Conservation (phyloP, 441 rosid species). For the Eugenia klotzschiana region DNA sequence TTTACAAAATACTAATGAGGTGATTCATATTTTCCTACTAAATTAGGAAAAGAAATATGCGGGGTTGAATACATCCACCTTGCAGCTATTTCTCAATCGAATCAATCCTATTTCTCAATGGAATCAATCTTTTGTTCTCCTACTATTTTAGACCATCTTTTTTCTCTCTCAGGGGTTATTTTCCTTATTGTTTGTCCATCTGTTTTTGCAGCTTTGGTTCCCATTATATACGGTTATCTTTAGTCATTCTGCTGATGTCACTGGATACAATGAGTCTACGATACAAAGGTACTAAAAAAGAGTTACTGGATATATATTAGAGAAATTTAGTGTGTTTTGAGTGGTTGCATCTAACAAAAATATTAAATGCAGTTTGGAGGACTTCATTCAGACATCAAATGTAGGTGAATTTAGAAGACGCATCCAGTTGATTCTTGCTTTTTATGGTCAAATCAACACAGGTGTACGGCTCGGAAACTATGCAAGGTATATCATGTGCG, state of each 20-base stretch:
- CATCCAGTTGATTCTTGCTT: constrained; percentile 74
- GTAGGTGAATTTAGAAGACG: constrained; percentile 83
- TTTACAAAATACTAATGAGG: not conserved
- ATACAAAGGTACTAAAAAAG: constrained; percentile 35
- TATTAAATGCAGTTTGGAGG: constrained; percentile 59
- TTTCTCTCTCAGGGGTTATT: not conserved
- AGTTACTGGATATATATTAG: not conserved
- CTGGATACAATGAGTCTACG: constrained; percentile 34
- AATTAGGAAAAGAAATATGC: not conserved
- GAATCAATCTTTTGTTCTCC: not conserved
- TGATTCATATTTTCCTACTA: not conserved
- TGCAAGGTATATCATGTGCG: constrained; percentile 40
- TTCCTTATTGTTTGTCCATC: not conserved
- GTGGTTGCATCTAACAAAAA: not conserved
- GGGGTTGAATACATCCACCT: not conserved
- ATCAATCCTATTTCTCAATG: not conserved
- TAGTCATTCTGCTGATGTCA: constrained; percentile 26
- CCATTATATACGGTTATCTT: constrained; percentile 70
- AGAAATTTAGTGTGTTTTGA: not conserved
- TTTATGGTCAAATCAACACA: constrained; percentile 59
- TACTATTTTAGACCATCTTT: not conserved
- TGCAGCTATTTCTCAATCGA: not conserved
- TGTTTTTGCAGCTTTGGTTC: constrained; percentile 84
- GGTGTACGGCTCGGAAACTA: constrained; percentile 48
- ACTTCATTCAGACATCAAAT: constrained; percentile 72